Conservation (phyloP, 345 rosid species). For the Ceriops zippeliana region DNA sequence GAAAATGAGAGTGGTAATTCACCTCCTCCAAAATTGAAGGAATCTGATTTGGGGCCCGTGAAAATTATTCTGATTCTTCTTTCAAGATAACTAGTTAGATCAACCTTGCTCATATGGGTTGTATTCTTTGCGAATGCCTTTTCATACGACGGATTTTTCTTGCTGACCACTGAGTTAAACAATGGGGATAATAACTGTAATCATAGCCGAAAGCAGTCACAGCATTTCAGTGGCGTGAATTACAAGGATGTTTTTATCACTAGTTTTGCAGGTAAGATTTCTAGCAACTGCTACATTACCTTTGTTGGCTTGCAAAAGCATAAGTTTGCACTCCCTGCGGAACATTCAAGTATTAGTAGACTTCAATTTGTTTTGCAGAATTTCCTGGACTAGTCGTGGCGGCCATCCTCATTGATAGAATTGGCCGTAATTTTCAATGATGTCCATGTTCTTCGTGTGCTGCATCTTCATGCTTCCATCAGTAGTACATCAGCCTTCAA, state of each 20-base stretch:
- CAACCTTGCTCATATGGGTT: conserved; percentile 78
- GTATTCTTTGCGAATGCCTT: conserved; percentile 87
- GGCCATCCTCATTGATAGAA: conserved; percentile 65
- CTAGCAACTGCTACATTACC: neutral
- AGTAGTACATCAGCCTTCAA: conserved; percentile 50
- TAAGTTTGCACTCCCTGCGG: no score
- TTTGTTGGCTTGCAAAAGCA: neutral
- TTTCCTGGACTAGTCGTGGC: conserved; percentile 79
- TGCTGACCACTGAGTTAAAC: conserved; percentile 85
- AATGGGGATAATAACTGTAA: conserved; percentile 42
- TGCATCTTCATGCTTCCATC: conserved; percentile 68
- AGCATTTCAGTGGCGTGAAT: conserved; percentile 38
- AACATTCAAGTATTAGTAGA: conserved; percentile 6
- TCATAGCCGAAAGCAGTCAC: conserved; percentile 22
- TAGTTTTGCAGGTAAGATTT: conserved; percentile 65
- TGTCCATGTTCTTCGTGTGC: conserved; percentile 65
- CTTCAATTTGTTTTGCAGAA: conserved; percentile 43
- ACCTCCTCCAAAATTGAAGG: conserved; percentile 24
- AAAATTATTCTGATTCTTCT: conserved; percentile 52
- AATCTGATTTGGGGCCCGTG: conserved; percentile 37
- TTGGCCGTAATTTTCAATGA: conserved; percentile 81
- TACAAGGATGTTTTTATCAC: conserved; percentile 73
- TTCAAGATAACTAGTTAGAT: conserved; percentile 53
- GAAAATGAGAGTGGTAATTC: neutral
- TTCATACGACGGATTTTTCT: conserved; percentile 77